Base-by-base conservation (phyloP, 2,329 filamentous ascomycete species). In the Leptographium lundbergii region DNA sequence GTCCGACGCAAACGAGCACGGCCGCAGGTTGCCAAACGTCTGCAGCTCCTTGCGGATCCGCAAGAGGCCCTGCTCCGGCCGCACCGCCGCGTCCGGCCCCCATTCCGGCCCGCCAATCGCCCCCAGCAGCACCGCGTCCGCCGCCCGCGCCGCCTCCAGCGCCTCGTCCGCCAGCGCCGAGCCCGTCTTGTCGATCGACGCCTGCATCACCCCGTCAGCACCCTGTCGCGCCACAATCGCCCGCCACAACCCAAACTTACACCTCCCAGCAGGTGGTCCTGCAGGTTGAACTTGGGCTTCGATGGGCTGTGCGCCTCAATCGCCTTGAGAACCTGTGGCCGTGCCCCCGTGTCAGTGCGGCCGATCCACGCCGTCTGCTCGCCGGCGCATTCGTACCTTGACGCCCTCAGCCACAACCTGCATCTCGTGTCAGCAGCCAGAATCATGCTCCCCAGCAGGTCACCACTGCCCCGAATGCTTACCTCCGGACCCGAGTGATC, bases 101-200 rank as follows among this genome's bases (percentile, higher is more conserved):
- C 91, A 97, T 89, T 96, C 73, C 17, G 94, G 92, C n/a, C 92
- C 92, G 66, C 92, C 92, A 68, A 97, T 95, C 66, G 92, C 90
- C 65, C 91, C 92, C 58, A 97, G 85, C 61, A 97, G 85, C 61
- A 97, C 87, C 47, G 91, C 92, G 72, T 96, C 88, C 63, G 91
- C 91, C 57, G 81, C 77, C 73, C 95, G 91, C 65, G 90, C 91
- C 42, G 90, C 91, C 17, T 76, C 76, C 66, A 97, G 87, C 62
- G 91, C 89, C 67, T 87, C 84, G 66, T 94, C 85, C 57, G 91
- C 95, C 62, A 97, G 78, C 34, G 92, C 85, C 34, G 76, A 81
- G 66, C 89, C 89, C 68, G 84, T 84, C 22, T 84, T 85, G 69
- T 96, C 86, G 73, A 97, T 96, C 54, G 91, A 96, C 72, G 85